These are phyloP conservation scores for Lodderomyces jiufengensis DNA, from an alignment of 1,139 yeast genomes.

Conservation along the genomic window DNA sequence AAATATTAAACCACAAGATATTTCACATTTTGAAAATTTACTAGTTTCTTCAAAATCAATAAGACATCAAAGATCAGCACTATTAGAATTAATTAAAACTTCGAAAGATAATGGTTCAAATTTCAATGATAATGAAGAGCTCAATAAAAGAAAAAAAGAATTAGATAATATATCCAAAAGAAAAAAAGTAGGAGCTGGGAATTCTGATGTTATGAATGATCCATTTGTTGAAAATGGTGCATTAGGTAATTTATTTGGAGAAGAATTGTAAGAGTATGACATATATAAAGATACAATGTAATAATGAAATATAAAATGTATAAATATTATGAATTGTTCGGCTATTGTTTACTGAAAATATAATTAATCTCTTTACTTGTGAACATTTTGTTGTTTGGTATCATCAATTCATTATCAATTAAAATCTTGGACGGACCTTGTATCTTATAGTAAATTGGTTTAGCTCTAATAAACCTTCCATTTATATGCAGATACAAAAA, in stretches of 20 bases:
- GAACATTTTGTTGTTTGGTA: conserved; percentile 17
- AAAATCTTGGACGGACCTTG: conserved; percentile 27
- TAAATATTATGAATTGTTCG: background rate
- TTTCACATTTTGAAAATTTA: conserved; percentile 55
- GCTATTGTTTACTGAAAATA: background rate
- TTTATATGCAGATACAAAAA: conserved; percentile 8
- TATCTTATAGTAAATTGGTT: conserved; percentile 21
- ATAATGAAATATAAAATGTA: no score
- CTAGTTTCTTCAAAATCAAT: conserved; percentile 59
- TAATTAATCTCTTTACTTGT: conserved; percentile 21
- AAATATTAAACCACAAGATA: conserved; percentile 40
- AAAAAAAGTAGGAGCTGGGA: conserved; percentile 37
- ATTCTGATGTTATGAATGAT: conserved; percentile 61
- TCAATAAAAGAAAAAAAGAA: conserved; percentile 49
- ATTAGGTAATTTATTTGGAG: conserved; percentile 24
- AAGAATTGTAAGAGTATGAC: conserved; percentile 5
- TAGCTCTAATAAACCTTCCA: conserved; percentile 14
- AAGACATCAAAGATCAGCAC: conserved; percentile 70
- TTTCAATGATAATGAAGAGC: conserved; percentile 33
- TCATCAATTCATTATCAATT: conserved; percentile 17
- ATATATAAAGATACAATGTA: background rate
- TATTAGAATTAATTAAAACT: conserved; percentile 59
- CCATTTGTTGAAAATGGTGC: conserved; percentile 65
- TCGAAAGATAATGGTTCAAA: conserved; percentile 31
- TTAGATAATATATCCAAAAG: conserved; percentile 36